Evolutionary conservation across 129 eudicot genomes (phyloP), one percentile per base, ranked within the genome.

Genomic region (Ambrosia artemisiifolia): DNA sequence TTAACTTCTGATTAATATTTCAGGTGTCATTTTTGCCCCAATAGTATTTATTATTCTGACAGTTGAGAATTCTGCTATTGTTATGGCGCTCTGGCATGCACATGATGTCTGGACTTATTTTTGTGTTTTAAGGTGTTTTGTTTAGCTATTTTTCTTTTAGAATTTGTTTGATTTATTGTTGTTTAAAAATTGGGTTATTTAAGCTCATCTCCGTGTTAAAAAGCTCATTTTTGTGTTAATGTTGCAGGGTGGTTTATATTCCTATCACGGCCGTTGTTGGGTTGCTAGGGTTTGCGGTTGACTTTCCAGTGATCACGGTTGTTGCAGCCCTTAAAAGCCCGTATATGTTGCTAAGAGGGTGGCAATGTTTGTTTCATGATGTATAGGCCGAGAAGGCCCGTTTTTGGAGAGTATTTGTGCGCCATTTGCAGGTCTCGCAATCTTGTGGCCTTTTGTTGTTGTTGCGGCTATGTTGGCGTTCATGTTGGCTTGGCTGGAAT

Each of bases 311-410:
- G 67, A 89, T 93, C 79, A 79, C 95, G 24, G 48, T 87, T 62
- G 42, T 93, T 40, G 96, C 98, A 72, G 32, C 86, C 32, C 65
- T 69, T 38, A 93, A 93, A 78, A 84, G 90, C 83, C 96, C 92
- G 17, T 89, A 87, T 78, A 93, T 93, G 98, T 88, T 93, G 74
- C 75, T 87, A 63, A 89, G 85, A 67, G 98, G 98, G 18, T 89
- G 98, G 98, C 85, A 79, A 60, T 90, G 98, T n/a, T 72, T 93
- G 59, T 84, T 93, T 83, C 96, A 93, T 38, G 98, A 93, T 86
- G 96, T 74, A 87, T 93, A 67, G 98, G 98, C 7, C 90, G 96
- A 17, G 98, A 93, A 75, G 98, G 98, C 53, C 98, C 96, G 11
- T 93, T 93, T 80, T 73, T 93, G 85, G 98, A 93, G 63, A 82